These are phyloP conservation scores for Trichoderma koningiopsis DNA, from an alignment of 2,329 filamentous ascomycete genomes.

Conservation along the genomic window DNA sequence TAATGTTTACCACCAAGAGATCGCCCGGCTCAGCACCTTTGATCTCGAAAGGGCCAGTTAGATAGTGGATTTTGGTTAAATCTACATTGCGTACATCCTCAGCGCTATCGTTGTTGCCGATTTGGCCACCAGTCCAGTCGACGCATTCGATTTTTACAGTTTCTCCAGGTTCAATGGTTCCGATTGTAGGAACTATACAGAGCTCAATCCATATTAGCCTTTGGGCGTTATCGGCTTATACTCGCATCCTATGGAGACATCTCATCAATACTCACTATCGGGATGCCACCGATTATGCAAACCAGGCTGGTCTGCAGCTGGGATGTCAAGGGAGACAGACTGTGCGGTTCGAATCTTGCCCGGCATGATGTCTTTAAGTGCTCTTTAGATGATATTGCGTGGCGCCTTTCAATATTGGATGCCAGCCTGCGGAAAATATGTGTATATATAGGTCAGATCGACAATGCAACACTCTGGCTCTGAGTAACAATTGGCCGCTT, in stretches of 20 bases:
- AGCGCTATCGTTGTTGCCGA: constrained; percentile 85
- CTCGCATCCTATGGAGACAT: neutral
- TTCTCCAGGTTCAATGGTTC: constrained; percentile 77
- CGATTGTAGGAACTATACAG: constrained; percentile 68
- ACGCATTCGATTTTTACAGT: constrained; percentile 92
- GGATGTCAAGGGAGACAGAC: constrained; percentile 58
- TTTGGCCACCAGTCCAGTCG: constrained; percentile 84
- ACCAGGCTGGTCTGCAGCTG: constrained; percentile 67
- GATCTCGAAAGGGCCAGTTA: constrained; percentile 87
- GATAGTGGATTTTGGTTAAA: constrained; percentile 81
- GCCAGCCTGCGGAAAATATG: constrained; percentile 8
- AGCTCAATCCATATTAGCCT: neutral
- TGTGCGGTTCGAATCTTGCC: constrained; percentile 64
- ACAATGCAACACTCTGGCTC: neutral
- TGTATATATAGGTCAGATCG: neutral
- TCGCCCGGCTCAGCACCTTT: constrained; percentile 84
- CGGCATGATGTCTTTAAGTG: constrained; percentile 35
- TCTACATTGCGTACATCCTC: constrained; percentile 86
- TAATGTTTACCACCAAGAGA: constrained; percentile 83
- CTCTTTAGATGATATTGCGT: neutral
- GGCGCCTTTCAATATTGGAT: neutral
- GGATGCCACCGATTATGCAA: constrained; percentile 92
- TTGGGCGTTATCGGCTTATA: too few relatives aligned
- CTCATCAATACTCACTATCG: constrained; percentile 61
- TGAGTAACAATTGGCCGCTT: neutral